Evolutionary conservation across 192 early-diverging fungal species (phyloP).

Genomic region (Glomus cerebriforme): DNA sequence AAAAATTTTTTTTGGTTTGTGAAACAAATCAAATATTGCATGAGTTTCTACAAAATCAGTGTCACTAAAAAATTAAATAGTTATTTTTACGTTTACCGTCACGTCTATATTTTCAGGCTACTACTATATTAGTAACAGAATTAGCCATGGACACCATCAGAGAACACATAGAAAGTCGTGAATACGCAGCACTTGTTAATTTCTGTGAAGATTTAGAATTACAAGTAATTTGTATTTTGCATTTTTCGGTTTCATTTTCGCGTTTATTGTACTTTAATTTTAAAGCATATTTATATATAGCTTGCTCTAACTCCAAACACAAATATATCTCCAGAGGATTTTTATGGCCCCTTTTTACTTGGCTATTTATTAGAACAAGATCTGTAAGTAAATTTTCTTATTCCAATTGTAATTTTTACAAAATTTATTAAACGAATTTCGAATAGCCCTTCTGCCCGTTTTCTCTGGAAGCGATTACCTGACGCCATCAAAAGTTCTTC

Average conservation of each 20-base stretch:
- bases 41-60: background rate
- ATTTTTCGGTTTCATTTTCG: background rate
- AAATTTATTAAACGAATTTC: background rate
- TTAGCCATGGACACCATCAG: conserved; percentile 28
- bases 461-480: conserved; percentile 35
- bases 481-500: conserved; percentile 12
- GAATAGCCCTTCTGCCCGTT: conserved; percentile 28
- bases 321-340: conserved; percentile 23
- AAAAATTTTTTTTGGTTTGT: no score
- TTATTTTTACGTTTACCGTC: background rate
- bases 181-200: conserved; percentile 19
- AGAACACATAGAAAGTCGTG: conserved; percentile 10
- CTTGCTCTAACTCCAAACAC: conserved; percentile 17
- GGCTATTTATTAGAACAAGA: conserved; percentile 31
- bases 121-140: background rate
- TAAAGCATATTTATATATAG: background rate
- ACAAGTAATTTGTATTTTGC: conserved; percentile 10
- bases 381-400: conserved; percentile 26
- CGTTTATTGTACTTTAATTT: background rate
- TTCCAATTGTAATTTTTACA: conserved; percentile 4
- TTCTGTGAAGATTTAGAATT: conserved; percentile 33
- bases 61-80: no score
- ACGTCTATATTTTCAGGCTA: no score
- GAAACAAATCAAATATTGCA: background rate
- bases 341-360: conserved; percentile 26